Evolutionary conservation across 768 basidiomycete genomes (phyloP), one percentile per base, ranked within the genome.

Genomic region (Lactarius tabidus): DNA sequence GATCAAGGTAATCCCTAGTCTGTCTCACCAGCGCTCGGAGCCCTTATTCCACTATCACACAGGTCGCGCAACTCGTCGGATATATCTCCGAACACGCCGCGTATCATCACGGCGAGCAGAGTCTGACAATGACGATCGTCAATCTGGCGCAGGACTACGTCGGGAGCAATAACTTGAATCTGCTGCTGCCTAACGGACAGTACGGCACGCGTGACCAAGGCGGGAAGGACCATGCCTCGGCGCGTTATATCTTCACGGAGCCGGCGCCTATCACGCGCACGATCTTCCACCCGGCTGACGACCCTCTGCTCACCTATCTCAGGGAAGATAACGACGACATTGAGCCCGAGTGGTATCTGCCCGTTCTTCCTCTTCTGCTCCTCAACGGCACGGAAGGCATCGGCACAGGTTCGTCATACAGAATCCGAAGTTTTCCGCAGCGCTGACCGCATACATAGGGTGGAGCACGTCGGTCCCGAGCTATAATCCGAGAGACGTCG

Each of bases 321-420:
- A 88, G 84, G 72, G 97, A 99, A 60, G 96, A 99, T 61, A 91
- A 91, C 28, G 78, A 82, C 53, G 71, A 79, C 60, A 93, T 99
- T 68, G 96, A 99, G 74, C 97, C 97, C 1, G 93, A 95, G 70
- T 98, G 86, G 77, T 99, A 97, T 73, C 81, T 98, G 78, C 96
- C 97, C 20, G 76, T 94, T 48, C 71, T 99, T 1, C 97, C 97
- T 0, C 80, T 95, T 75, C 82, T 98, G 0, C 81, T 99, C 59
- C 76, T 98, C 73, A 98, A 99, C 71, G 97, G 97, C 9, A 88
- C 92, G 12, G 95, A 98, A 69, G 97, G 97, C 78, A 98, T 99
- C 71, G 97, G 97, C 53, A 99, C 97, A 62, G 94, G 92, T 89
- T 60, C 3, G 53, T 48, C 10, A n/a, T 64, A 9, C 55, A 6